Base-by-base conservation (phyloP, 2,329 filamentous ascomycete genomes). In the Penicillium nordicum region DNA sequence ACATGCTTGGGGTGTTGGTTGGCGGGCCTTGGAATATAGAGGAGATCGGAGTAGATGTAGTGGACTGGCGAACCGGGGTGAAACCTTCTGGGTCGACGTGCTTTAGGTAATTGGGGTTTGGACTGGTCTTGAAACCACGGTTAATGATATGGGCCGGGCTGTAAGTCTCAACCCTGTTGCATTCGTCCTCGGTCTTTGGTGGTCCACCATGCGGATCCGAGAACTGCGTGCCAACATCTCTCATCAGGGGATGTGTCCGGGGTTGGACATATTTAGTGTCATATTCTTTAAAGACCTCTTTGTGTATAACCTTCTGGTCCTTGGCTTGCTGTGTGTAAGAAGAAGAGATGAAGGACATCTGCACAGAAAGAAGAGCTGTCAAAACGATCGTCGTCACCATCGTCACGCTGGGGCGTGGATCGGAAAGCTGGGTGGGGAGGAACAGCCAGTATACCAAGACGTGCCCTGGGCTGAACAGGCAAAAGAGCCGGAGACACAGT, bases 211-310 rank as follows among this genome's bases (percentile, higher is more conserved):
- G 72, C 60, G 66, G 72, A 60, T 75, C 71, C 0, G 84, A 85
- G 57, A 88, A 87, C 72, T 97, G 93, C 0, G 89, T 94, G 6
- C 85, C 89, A 1, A 93, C 91, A 67, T 88, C 84, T 62, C 87
- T 80, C 62, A 95, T 89, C 5, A 89, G 80, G 8, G 88, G 89
- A 65, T 95, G 89, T n/a, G 96, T 84, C 11, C 87, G 83, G 2
- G 94, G 94, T 68, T 95, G 91, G 1, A 99, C 94, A 69, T 88
- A 97, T 77, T 99, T 99, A 64, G 86, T 90, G 70, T 97, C 91
- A 70, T 99, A 99, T 75, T 99, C 94, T 71, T 92, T 88, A 75
- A 97, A 82, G 5, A 97, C 93, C 74, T 97, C 90, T 65, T 88
- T 91, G 64, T 96, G 91, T 57, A 99, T 88, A 45, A 97, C 82